Base-by-base conservation (phyloP, 2,329 filamentous ascomycete genomes). In the Fusarium sp. region DNA sequence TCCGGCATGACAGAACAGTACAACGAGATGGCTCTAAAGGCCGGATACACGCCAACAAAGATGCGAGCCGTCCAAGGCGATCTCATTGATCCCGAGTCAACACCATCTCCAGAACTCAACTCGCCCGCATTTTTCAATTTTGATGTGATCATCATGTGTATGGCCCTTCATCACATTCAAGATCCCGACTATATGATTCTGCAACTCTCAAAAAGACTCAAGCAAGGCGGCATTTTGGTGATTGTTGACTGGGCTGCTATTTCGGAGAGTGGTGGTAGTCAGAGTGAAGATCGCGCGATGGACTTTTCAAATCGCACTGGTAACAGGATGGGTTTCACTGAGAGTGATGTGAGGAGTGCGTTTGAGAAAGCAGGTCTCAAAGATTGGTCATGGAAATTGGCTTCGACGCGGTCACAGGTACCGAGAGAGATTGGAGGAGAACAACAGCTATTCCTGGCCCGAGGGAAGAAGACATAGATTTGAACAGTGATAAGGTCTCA, bases 131-230 rank as follows among this genome's bases (percentile, higher is more conserved):
- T 74, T 44, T 57, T 58, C 52, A 46, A 60, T 17, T 81, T 81
- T 46, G 80, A 80, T 49, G 52, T 78, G 7, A 69, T 74, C 7
- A 72, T 78, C 31, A 80, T 80, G 56, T 76, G 74, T 14, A 74
- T 80, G 74, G 78, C 80, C 0, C 76, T 81, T 1, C 79, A 81
- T 40, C 79, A 81, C 40, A 72, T 81, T 10, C 66, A 75, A 6
- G 71, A 80, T 33, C 67, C 73, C 0, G 62, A 68, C 1, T 50
- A 42, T 3, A 77, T 80, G 73, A 55, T 81, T 4, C 18, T 43
- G 1, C 72, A 68, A 8, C 74, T 81, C 3, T 64, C 74, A 2
- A 70, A 73, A 20, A 60, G 77, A 6, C 63, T 81, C 4, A 59
- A 58, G 11, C 68, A 71, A 1, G 78, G 76, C 1, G 79, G 79